Evolutionary conservation across 345 rosid genomes (phyloP).

Genomic region (Arabidopsis thaliana): TAIR10.1 NC_003076.8:19616501-19617000

Average conservation of each 20-base stretch:
- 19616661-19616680: conserved; percentile 26
- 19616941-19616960: conserved; percentile 9
- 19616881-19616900: conserved; percentile 41
- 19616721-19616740: conserved; percentile 45
- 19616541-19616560: neutral
- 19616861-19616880: conserved; percentile 45
- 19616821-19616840: conserved; percentile 37
- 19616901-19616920: conserved; percentile 40
- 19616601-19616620: neutral
- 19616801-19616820: conserved; percentile 34
- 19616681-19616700: conserved; percentile 31
- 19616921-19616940: conserved; percentile 17
- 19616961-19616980: conserved; percentile 27
- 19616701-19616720: conserved; percentile 39
- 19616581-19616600: neutral
- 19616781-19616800: conserved; percentile 40
- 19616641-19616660: conserved; percentile 21
- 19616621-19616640: conserved; percentile 26
- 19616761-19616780: conserved; percentile 2
- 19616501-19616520: conserved; percentile 40
- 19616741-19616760: conserved; percentile 40
- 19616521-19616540: conserved; percentile 32
- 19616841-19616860: conserved; percentile 35
- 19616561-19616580: neutral
- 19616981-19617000: conserved; percentile 21